Evolutionary conservation across 139 green algal species (phyloP).

Genomic region (Ettlia oleoabundans): DNA sequence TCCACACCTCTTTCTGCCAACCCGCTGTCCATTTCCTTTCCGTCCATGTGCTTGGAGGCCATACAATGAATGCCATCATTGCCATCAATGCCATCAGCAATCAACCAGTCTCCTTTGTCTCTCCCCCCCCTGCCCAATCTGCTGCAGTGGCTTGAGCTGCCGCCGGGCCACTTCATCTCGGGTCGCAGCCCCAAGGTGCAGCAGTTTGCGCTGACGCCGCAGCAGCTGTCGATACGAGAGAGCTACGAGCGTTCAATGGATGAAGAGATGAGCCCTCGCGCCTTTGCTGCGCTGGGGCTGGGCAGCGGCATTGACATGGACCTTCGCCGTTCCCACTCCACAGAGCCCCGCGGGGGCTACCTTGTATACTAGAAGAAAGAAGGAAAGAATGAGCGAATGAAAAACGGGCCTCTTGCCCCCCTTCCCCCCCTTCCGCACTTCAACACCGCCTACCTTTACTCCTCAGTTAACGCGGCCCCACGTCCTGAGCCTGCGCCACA

Average conservation of each 20-base stretch:
- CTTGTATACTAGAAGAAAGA: too few species aligned
- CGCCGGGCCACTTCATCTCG: constrained; percentile 72
- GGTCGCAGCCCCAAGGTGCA: constrained; percentile 47
- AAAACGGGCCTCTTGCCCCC: too few species aligned
- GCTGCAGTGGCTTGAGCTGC: constrained; percentile 66
- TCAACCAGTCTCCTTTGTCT: too few species aligned
- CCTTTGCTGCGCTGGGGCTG: constrained; percentile 13
- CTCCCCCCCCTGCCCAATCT: background rate
- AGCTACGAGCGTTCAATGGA: constrained; percentile 40
- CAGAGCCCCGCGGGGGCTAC: background rate
- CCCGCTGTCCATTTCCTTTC: too few species aligned
- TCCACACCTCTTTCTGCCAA: too few species aligned
- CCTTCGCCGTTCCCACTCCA: background rate
- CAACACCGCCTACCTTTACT: too few species aligned
- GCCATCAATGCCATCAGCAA: too few species aligned
- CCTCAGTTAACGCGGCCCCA: too few species aligned
- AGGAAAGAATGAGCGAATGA: too few species aligned
- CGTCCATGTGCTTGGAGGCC: too few species aligned
- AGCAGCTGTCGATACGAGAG: constrained; percentile 59
- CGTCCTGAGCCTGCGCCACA: background rate
- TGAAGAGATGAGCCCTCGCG: constrained; percentile 34
- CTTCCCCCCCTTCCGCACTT: too few species aligned
- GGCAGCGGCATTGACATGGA: background rate
- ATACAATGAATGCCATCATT: too few species aligned
- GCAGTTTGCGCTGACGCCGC: constrained; percentile 80